Percentiles rank a stretch among this genome's conserved stretches.
phyloP scores from a whole-genome alignment of 1,284 basidiomycete species.

The Leccinum pallidistipes region DNA sequence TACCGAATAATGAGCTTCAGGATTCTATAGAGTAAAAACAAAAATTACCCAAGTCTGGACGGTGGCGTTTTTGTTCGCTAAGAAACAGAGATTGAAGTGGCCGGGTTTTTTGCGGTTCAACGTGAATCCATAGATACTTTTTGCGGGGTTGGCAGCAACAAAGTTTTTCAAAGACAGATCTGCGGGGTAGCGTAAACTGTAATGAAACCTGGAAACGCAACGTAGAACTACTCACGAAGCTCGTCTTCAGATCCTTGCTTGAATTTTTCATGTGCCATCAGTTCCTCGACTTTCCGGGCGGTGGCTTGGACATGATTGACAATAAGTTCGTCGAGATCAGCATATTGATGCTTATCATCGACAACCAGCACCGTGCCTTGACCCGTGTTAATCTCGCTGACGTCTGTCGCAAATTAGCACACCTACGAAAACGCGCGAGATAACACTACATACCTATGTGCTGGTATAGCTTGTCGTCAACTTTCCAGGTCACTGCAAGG shows the following conservation, averaged over 20 bases:
- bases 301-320: constrained; percentile 97
- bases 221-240: constrained; percentile 65
- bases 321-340: constrained; percentile 96
- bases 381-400: constrained; percentile 83
- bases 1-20: constrained; percentile 34
- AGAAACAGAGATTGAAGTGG: constrained; percentile 92
- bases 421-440: not conserved
- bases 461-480: constrained; percentile 95
- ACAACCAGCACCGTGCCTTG: constrained; percentile 79
- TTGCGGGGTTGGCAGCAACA: constrained; percentile 89
- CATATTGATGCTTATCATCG: constrained; percentile 81
- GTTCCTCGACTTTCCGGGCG: constrained; percentile 90
- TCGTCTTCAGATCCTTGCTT: constrained; percentile 87
- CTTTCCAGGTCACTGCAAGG: constrained; percentile 99
- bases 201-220: not conserved
- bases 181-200: constrained; percentile 33
- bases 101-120: constrained; percentile 90
- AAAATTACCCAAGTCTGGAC: constrained; percentile 86
- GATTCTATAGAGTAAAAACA: not conserved
- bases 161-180: constrained; percentile 90
- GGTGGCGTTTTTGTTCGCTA: constrained; percentile 88
- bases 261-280: constrained; percentile 97
- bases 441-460: constrained; percentile 76
- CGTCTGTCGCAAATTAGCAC: constrained; percentile 55
- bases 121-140: constrained; percentile 95